Percentiles rank a stretch among this genome's conserved stretches.
Evolutionary conservation across 2,329 filamentous ascomycete species (phyloP).

Genomic region (Pseudogymnoascus sp.): DNA sequence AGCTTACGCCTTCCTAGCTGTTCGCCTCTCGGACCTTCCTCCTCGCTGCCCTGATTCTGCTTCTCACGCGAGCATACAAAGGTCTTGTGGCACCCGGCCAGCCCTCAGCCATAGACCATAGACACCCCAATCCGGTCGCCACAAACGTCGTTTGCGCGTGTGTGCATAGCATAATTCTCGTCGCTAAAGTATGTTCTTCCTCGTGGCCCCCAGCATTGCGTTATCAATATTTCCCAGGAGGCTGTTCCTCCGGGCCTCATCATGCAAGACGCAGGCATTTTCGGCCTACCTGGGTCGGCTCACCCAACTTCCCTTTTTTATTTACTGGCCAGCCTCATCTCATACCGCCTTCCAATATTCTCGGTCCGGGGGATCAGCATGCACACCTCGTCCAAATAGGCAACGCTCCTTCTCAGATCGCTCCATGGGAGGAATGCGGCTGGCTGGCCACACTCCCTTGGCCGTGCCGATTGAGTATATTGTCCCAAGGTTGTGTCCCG

Average conservation of each 20-base stretch:
- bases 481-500: constrained; percentile 1
- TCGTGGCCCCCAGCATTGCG: background rate
- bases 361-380: background rate
- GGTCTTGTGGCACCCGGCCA: background rate
- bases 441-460: background rate
- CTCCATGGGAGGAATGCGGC: background rate
- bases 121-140: background rate
- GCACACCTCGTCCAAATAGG: constrained; percentile 1
- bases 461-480: background rate
- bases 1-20: background rate
- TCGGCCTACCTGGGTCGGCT: background rate
- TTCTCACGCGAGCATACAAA: constrained; percentile 5
- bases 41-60: background rate
- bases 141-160: background rate
- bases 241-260: background rate
- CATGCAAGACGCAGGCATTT: background rate
- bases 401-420: background rate
- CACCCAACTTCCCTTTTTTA: background rate
- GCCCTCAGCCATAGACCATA: background rate
- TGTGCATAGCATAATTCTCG: background rate
- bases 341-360: background rate
- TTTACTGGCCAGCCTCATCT: background rate
- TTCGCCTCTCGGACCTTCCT: background rate
- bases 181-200: background rate
- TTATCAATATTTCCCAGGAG: background rate